Conservation (phyloP, 176 grass and related monocot species). For the Saccharum spontaneum region DNA sequence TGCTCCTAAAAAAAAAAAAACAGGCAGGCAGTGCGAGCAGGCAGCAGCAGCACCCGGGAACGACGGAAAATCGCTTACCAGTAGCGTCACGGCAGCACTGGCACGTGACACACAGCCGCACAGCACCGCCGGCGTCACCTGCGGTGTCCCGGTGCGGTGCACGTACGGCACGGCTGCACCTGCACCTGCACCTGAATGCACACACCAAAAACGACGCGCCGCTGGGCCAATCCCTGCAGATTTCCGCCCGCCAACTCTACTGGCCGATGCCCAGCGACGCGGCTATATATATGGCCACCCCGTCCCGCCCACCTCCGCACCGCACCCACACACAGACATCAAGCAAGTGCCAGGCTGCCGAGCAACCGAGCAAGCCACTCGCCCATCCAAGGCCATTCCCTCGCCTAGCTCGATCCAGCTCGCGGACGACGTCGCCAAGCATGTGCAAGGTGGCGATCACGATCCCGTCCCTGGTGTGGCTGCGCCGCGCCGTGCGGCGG, state of each 20-base stretch:
- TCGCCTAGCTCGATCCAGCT: too few species aligned
- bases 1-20: too few species aligned
- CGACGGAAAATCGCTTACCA: background rate
- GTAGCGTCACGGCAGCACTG: background rate
- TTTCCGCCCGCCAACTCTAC: background rate
- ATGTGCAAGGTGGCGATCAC: conserved; percentile 49
- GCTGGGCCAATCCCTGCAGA: background rate
- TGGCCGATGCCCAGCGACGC: background rate
- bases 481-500: conserved; percentile 33
- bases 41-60: background rate
- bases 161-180: background rate
- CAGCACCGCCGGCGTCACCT: background rate
- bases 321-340: background rate
- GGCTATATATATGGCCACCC: conserved; percentile 33
- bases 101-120: background rate
- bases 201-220: background rate
- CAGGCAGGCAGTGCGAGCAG: too few species aligned
- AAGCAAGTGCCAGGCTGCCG: background rate
- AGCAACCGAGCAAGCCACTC: background rate
- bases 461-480: conserved; percentile 30
- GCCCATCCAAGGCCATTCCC: too few species aligned
- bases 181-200: background rate
- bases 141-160: background rate
- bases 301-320: background rate
- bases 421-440: background rate